A percentile compares a stretch with the other conserved stretches of the same genome.
Conservation (phyloP, 768 basidiomycete species). For the Coprinellus micaceus region DNA sequence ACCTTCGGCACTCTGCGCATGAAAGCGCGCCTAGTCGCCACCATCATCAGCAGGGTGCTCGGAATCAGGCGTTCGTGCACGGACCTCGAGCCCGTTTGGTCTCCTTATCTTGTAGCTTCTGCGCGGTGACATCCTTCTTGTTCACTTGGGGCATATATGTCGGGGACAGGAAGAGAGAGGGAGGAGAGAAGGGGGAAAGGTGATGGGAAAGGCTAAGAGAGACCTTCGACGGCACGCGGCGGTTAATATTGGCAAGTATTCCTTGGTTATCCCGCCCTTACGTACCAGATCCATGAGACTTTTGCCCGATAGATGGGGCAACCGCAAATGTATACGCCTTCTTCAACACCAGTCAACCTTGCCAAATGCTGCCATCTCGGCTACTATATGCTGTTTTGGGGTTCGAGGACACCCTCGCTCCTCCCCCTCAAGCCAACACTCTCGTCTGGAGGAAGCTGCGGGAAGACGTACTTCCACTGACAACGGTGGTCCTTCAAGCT, state of each 20-base stretch:
- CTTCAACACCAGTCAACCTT: background rate
- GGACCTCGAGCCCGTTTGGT: conserved; percentile 59
- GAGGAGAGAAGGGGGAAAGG: conserved; percentile 2
- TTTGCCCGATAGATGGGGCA: conserved; percentile 6
- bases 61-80: conserved; percentile 1
- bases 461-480: background rate
- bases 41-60: background rate
- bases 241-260: conserved; percentile 2
- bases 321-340: background rate
- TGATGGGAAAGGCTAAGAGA: conserved; percentile 9
- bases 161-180: conserved; percentile 2
- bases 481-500: too few relatives aligned
- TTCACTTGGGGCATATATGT: conserved; percentile 43
- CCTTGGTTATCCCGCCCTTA: conserved; percentile 4
- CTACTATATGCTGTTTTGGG: background rate
- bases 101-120: conserved; percentile 61
- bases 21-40: conserved; percentile 40
- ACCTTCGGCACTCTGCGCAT: conserved; percentile 67
- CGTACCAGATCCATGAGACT: conserved; percentile 8
- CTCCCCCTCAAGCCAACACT: too few relatives aligned
- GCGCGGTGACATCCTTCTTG: conserved; percentile 42
- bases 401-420: background rate
- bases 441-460: background rate
- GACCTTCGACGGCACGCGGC: conserved; percentile 6
- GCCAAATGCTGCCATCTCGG: background rate